Percentiles rank a stretch among this genome's conserved stretches.
Conservation (phyloP, 2,329 filamentous ascomycete genomes). For the Lasiodiplodia gonubiensis region DNA sequence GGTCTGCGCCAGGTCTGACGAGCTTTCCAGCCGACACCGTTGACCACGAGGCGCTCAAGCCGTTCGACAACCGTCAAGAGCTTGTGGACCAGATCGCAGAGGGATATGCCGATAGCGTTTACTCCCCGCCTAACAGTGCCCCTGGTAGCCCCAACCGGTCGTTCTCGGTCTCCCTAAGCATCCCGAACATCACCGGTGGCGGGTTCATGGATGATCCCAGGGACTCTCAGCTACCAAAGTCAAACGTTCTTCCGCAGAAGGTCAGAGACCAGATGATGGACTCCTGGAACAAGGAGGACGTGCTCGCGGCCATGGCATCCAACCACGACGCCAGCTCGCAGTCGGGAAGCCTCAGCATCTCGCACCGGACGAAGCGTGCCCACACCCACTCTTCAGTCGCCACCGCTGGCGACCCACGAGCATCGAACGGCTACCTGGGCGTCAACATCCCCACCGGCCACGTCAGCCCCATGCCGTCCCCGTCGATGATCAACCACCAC, state of each 20-base stretch:
- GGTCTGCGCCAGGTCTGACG: background rate
- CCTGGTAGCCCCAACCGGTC: constrained; percentile 70
- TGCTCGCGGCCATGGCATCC: constrained; percentile 67
- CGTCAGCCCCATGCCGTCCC: constrained; percentile 24
- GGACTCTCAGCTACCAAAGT: constrained; percentile 20
- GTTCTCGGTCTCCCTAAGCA: constrained; percentile 63
- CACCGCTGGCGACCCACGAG: constrained; percentile 11
- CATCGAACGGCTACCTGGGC: constrained; percentile 53
- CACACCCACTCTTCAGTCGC: constrained; percentile 29
- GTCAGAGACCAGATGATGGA: constrained; percentile 77
- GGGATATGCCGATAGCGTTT: constrained; percentile 68
- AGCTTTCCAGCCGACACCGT: constrained; percentile 42
- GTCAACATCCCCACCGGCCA: constrained; percentile 50
- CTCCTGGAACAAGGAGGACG: constrained; percentile 79
- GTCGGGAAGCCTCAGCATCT: constrained; percentile 60
- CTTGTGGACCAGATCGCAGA: constrained; percentile 77
- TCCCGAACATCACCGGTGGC: constrained; percentile 1
- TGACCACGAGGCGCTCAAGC: constrained; percentile 58
- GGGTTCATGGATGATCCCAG: constrained; percentile 11
- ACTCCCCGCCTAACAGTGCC: constrained; percentile 72
- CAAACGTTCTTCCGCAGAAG: constrained; percentile 60
- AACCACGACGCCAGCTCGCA: constrained; percentile 75
- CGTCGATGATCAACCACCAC: constrained; percentile 5
- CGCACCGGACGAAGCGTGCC: constrained; percentile 12
- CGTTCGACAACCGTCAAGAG: constrained; percentile 74